A percentile compares a stretch with the other conserved stretches of the same genome.
These are phyloP conservation scores for Suhomyces bribrorum DNA, from an alignment of 1,139 yeast species.

Conservation along the genomic window DNA sequence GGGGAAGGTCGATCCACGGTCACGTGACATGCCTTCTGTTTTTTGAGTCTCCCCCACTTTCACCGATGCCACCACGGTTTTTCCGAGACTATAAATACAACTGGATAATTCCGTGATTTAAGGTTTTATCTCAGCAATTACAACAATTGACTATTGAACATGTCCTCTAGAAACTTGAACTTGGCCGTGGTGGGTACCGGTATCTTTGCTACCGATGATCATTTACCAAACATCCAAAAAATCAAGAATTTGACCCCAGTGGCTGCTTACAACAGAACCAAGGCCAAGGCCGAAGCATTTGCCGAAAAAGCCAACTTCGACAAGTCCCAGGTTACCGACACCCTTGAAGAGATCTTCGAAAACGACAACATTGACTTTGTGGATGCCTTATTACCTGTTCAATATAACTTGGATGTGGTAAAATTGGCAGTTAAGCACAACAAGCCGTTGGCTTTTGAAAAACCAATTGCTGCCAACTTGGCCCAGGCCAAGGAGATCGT, in stretches of 20 bases:
- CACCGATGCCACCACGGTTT: too few species aligned
- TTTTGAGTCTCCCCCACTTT: too few species aligned
- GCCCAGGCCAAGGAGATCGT: conserved; percentile 81
- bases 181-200: conserved; percentile 90
- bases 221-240: conserved; percentile 69
- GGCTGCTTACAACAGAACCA: conserved; percentile 82
- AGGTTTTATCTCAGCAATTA: too few species aligned
- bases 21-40: background rate
- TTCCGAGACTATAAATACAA: too few species aligned
- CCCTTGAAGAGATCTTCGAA: conserved; percentile 61
- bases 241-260: conserved; percentile 32
- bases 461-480: conserved; percentile 87
- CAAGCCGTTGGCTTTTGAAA: conserved; percentile 81
- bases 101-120: too few species aligned
- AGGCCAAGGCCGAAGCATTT: conserved; percentile 74
- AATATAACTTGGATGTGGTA: conserved; percentile 68
- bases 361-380: conserved; percentile 70
- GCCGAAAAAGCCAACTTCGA: conserved; percentile 64
- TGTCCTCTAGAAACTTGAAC: conserved; percentile 34
- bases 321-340: conserved; percentile 56
- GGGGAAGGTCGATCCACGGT: conserved; percentile 7
- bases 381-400: conserved; percentile 87
- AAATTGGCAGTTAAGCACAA: conserved; percentile 65
- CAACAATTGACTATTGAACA: background rate
- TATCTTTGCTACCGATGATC: conserved; percentile 82